Percentiles rank a stretch among this genome's conserved stretches.
Conservation (phyloP, 2,329 filamentous ascomycete species). For the Lasiodiplodia citricola region DNA sequence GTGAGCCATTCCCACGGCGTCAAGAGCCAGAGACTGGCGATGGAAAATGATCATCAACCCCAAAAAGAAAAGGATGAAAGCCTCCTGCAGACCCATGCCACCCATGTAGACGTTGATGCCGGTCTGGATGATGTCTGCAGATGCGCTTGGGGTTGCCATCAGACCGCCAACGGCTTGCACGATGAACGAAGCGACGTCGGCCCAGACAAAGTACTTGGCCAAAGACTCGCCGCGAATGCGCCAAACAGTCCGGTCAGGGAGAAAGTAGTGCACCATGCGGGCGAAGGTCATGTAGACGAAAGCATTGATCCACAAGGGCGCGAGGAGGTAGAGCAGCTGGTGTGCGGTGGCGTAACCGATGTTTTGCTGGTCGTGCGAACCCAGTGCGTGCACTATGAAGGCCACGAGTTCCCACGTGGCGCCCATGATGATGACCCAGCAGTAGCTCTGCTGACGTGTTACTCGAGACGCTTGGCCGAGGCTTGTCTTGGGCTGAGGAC, state of each 20-base stretch:
- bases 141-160: constrained; percentile 40
- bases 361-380: constrained; percentile 48
- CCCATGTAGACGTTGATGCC: constrained; percentile 53
- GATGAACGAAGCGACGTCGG: constrained; percentile 53
- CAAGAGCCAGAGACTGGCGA: constrained; percentile 26
- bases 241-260: constrained; percentile 40
- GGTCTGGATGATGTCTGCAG: constrained; percentile 36
- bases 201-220: constrained; percentile 50
- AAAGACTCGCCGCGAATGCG: constrained; percentile 46
- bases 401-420: constrained; percentile 49
- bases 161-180: constrained; percentile 49
- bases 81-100: constrained; percentile 35
- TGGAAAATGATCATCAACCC: constrained; percentile 32
- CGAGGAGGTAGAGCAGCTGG: constrained; percentile 52
- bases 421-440: constrained; percentile 54
- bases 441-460: constrained; percentile 39
- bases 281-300: constrained; percentile 50
- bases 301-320: constrained; percentile 53
- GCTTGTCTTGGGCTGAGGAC: not conserved
- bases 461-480: not conserved
- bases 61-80: constrained; percentile 35
- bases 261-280: constrained; percentile 48
- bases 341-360: constrained; percentile 38
- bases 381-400: constrained; percentile 49
- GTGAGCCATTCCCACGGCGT: not conserved